A percentile compares a stretch with the other conserved stretches of the same genome.
Evolutionary conservation across 345 rosid genomes (phyloP).

Genomic region (Leavenworthia alabamica): DNA sequence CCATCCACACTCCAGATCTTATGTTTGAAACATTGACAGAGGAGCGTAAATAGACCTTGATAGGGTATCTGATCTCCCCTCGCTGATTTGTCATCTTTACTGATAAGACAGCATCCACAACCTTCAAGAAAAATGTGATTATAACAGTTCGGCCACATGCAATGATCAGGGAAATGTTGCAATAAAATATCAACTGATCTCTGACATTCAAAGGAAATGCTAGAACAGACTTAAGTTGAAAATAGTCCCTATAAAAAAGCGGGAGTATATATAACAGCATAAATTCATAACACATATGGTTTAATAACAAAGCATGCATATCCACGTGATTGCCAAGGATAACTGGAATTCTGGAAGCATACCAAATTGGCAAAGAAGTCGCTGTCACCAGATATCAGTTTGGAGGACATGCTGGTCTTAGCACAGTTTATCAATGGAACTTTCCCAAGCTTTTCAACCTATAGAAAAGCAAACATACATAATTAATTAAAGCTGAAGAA

Average conservation of each 20-base stretch:
- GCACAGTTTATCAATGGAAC: conserved; percentile 88
- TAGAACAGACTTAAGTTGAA: neutral
- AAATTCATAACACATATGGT: neutral
- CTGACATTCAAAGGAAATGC: neutral
- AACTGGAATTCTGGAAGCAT: conserved; percentile 19
- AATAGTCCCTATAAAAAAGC: neutral
- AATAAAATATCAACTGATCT: neutral
- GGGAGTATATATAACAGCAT: neutral
- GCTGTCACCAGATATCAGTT: conserved; percentile 82
- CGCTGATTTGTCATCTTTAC: conserved; percentile 87
- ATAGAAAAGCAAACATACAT: neutral
- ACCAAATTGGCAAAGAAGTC: conserved; percentile 95
- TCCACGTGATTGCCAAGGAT: neutral
- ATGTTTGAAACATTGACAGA: neutral
- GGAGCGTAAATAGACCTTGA: conserved; percentile 53
- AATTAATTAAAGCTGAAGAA: neutral
- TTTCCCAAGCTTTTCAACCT: conserved; percentile 97
- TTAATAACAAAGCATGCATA: neutral
- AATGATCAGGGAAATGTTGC: neutral
- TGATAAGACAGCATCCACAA: conserved; percentile 76
- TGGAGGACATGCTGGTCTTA: conserved; percentile 98
- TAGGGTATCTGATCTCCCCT: conserved; percentile 86
- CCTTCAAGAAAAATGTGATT: conserved; percentile 36
- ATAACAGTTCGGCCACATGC: neutral
- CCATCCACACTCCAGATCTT: neutral